phyloP scores from a whole-genome alignment of 768 basidiomycete genomes.

The Auricularia cornea region DNA sequence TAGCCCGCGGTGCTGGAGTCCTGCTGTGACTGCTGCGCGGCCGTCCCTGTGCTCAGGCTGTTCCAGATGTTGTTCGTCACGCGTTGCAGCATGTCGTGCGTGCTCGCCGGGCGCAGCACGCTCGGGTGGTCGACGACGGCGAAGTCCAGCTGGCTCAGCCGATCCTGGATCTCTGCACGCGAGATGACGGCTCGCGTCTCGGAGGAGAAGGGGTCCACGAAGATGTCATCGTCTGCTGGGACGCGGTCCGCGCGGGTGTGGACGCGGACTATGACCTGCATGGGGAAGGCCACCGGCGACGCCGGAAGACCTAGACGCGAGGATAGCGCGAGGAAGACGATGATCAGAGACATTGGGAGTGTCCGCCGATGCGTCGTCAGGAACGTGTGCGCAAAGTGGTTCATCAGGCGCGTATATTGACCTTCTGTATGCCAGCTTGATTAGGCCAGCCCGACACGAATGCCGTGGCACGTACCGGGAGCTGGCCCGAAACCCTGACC shows the following conservation, averaged over 20 bases:
- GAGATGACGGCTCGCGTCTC: slow-evolving; percentile 4
- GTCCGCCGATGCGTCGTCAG: slow-evolving; percentile 40
- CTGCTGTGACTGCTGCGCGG: not conserved
- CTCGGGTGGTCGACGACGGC: not conserved
- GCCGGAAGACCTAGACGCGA: slow-evolving; percentile 44
- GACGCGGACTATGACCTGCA: slow-evolving; percentile 46
- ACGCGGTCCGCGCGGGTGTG: slow-evolving; percentile 21
- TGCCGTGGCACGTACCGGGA: slow-evolving; percentile 26
- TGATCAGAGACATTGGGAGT: slow-evolving; percentile 53
- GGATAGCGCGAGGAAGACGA: slow-evolving; percentile 47
- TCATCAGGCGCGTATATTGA: slow-evolving; percentile 36
- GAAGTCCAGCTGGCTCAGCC: not conserved
- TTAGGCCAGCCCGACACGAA: slow-evolving; percentile 1
- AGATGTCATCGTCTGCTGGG: slow-evolving; percentile 27
- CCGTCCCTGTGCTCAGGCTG: not conserved
- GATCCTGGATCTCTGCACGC: not conserved
- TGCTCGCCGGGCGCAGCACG: not conserved
- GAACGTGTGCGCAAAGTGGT: slow-evolving; percentile 54
- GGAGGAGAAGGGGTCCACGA: slow-evolving; percentile 35
- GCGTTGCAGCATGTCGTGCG: not conserved
- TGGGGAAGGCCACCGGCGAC: slow-evolving; percentile 48
- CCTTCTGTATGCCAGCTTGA: slow-evolving; percentile 18
- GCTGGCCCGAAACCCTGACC: slow-evolving; percentile 39
- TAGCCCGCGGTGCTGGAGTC: not conserved
- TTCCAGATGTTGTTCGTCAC: not conserved